A percentile compares a stretch with the other conserved stretches of the same genome.
Evolutionary conservation across 805 yeast species (phyloP).

Genomic region (Dipodascus geniculatus): DNA sequence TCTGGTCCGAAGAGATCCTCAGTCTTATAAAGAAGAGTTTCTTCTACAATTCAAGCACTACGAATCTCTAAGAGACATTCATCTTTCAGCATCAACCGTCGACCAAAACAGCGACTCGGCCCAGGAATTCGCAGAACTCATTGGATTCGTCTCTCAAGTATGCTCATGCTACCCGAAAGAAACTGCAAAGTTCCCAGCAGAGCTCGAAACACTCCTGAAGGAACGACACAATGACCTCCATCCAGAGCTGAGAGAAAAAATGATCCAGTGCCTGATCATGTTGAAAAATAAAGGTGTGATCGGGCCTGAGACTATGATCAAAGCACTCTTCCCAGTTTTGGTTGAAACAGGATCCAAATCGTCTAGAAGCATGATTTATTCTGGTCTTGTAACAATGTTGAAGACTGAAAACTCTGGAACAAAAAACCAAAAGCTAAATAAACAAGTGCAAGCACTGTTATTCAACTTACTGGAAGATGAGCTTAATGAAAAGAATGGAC

Average conservation of each 20-base stretch:
- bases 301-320: slow-evolving; percentile 68
- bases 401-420: slow-evolving; percentile 81
- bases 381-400: slow-evolving; percentile 63
- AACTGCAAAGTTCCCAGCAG: slow-evolving; percentile 74
- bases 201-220: slow-evolving; percentile 52
- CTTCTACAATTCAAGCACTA: slow-evolving; percentile 87
- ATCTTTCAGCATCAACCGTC: slow-evolving; percentile 40
- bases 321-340: slow-evolving; percentile 78
- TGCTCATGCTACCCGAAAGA: slow-evolving; percentile 84
- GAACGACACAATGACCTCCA: slow-evolving; percentile 73
- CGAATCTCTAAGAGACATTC: slow-evolving; percentile 80
- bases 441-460: slow-evolving; percentile 82
- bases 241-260: slow-evolving; percentile 83
- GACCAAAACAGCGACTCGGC: slow-evolving; percentile 49
- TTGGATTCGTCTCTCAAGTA: slow-evolving; percentile 88
- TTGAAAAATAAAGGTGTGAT: slow-evolving; percentile 76
- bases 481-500: slow-evolving; percentile 59
- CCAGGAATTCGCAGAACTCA: slow-evolving; percentile 66
- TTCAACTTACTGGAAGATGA: slow-evolving; percentile 78
- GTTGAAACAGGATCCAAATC: slow-evolving; percentile 61
- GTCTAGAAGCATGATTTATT: slow-evolving; percentile 71
- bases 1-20: slow-evolving; percentile 87
- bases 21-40: slow-evolving; percentile 88
- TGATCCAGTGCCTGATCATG: slow-evolving; percentile 82
- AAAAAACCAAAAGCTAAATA: slow-evolving; percentile 78